Evolutionary conservation across 192 early-diverging fungal species (phyloP).

Genomic region (Umbelopsis sp.): DNA sequence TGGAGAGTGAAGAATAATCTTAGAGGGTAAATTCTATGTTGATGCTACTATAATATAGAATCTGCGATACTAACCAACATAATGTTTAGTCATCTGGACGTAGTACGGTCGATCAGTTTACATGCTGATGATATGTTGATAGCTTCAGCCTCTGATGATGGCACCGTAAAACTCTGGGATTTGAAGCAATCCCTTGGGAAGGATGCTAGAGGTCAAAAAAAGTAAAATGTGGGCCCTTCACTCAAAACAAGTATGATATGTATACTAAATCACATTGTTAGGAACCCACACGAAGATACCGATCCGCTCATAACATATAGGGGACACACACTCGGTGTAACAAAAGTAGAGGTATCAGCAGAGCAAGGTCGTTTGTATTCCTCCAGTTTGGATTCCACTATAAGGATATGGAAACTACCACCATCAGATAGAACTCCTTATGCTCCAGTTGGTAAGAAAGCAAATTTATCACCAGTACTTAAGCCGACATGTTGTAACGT

Average conservation of each 20-base stretch:
- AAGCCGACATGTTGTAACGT: too few species aligned
- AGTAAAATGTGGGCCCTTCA: constrained; percentile 26
- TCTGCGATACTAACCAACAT: not conserved
- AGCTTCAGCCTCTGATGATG: constrained; percentile 79
- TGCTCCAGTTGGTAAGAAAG: constrained; percentile 48
- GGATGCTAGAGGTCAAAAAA: constrained; percentile 34
- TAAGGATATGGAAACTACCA: constrained; percentile 69
- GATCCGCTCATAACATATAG: constrained; percentile 76
- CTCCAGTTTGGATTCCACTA: constrained; percentile 71
- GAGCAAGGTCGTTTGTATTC: constrained; percentile 69
- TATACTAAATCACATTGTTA: not conserved
- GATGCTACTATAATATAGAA: too few species aligned
- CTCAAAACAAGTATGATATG: not conserved
- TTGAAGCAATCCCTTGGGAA: constrained; percentile 46
- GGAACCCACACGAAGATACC: constrained; percentile 48
- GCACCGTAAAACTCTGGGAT: constrained; percentile 79
- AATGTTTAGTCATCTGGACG: constrained; percentile 66
- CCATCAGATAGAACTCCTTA: constrained; percentile 56
- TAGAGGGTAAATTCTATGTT: constrained; percentile 47
- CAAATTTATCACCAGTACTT: not conserved
- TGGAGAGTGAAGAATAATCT: constrained; percentile 66
- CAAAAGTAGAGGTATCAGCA: constrained; percentile 61
- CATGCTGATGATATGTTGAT: constrained; percentile 58
- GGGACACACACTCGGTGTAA: constrained; percentile 73
- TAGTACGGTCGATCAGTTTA: constrained; percentile 64